Conservation (phyloP, 352 stramenopile genomes). For the Phytophthora ohioensis region DNA sequence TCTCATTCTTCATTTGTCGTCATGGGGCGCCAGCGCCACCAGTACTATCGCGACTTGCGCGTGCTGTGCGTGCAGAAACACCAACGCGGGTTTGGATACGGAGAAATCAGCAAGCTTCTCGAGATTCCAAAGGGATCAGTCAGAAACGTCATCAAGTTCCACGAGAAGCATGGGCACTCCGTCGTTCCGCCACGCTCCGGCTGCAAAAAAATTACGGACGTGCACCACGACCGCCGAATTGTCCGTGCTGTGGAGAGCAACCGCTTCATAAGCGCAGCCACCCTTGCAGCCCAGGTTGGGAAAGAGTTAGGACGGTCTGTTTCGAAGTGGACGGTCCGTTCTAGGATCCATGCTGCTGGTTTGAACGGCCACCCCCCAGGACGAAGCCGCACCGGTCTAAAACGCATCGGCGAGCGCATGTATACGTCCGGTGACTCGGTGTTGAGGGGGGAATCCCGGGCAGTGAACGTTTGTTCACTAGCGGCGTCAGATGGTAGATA, state of each 20-base stretch:
- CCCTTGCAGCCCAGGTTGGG: background rate
- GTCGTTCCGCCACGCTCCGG: background rate
- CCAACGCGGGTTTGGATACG: background rate
- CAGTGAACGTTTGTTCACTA: no score
- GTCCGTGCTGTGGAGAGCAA: background rate
- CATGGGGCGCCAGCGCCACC: background rate
- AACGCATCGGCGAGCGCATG: no score
- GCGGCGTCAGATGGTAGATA: no score
- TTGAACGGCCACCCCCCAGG: constrained; percentile 1
- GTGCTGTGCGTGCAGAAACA: background rate
- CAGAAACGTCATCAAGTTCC: constrained; percentile 5
- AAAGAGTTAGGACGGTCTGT: background rate
- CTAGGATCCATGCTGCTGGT: background rate
- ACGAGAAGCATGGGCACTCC: background rate
- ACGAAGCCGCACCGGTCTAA: background rate
- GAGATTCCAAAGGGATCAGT: background rate
- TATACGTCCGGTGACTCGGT: no score
- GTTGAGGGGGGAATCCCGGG: no score
- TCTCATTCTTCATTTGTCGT: no score
- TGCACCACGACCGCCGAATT: background rate
- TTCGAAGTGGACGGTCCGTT: background rate
- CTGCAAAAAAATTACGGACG: background rate
- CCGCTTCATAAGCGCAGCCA: constrained; percentile 4
- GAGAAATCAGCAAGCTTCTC: background rate
- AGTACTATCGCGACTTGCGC: background rate